Evolutionary conservation across 2,329 filamentous ascomycete species (phyloP).

Genomic region (Dothidotthia symphoricarpi): DNA sequence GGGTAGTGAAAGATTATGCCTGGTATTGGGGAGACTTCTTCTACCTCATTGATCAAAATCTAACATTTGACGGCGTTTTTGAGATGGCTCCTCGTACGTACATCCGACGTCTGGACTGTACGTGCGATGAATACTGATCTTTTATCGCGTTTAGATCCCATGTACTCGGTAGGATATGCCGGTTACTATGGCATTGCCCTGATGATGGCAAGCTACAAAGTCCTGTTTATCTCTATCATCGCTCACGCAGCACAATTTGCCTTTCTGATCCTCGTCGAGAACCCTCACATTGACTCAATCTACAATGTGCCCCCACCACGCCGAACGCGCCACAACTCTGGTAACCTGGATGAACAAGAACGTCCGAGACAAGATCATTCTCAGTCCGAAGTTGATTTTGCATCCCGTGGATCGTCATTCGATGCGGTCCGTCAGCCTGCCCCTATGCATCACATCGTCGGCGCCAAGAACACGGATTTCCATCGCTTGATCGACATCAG

Average conservation of each 20-base stretch:
- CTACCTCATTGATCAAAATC: slow-evolving; percentile 94
- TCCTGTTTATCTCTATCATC: slow-evolving; percentile 93
- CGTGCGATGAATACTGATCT: slow-evolving; percentile 6
- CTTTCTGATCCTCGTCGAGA: slow-evolving; percentile 89
- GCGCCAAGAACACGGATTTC: slow-evolving; percentile 79
- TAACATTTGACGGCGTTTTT: slow-evolving; percentile 98
- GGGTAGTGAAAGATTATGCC: slow-evolving; percentile 97
- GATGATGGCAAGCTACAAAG: slow-evolving; percentile 97
- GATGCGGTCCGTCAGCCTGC: slow-evolving; percentile 56
- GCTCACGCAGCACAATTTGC: slow-evolving; percentile 93
- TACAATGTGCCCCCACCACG: slow-evolving; percentile 90
- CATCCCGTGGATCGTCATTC: slow-evolving; percentile 38
- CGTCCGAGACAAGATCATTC: slow-evolving; percentile 32
- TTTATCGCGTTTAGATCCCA: slow-evolving; percentile 58
- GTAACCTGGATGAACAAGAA: slow-evolving; percentile 43
- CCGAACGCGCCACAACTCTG: slow-evolving; percentile 51
- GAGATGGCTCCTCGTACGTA: slow-evolving; percentile 79
- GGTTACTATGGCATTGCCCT: slow-evolving; percentile 98
- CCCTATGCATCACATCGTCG: slow-evolving; percentile 79
- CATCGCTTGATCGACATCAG: slow-evolving; percentile 84
- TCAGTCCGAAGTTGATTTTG: slow-evolving; percentile 40
- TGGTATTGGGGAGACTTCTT: slow-evolving; percentile 99
- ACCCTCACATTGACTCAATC: slow-evolving; percentile 95
- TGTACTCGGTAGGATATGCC: slow-evolving; percentile 98
- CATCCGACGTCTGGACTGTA: too few relatives aligned